Base-by-base conservation (phyloP, 768 basidiomycete genomes). In the Tricholoma sp. region DNA sequence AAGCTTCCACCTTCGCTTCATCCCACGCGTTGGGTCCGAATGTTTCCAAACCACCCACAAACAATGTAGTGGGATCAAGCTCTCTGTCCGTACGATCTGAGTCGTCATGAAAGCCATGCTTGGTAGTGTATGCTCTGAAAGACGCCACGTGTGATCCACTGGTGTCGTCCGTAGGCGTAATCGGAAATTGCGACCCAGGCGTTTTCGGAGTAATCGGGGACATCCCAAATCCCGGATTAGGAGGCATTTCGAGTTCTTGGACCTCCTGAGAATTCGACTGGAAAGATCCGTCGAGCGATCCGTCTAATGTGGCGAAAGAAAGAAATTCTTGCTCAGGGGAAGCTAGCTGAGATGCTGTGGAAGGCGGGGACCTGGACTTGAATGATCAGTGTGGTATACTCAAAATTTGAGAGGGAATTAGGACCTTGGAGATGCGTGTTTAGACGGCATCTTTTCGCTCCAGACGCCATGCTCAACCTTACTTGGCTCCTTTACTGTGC, bases 31-130 rank as follows among this genome's bases (percentile, higher is more conserved):
- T 74, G 2, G 82, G 76, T 5, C 84, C 85, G 61, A 75, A 76
- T 64, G 82, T 79, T 61, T 87, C 84, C 44, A 92, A 75, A 4
- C 88, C 88, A 6, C 90, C 89, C 29, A 91, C 86, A 65, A 91
- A 91, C 29, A 92, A 74, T 1, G 87, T 84, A 2, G 77, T 82
- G 0, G 84, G 85, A 65, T 91, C 88, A 12, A 85, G 66, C 20
- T 79, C 75, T 54, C 72, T 71, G 32, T 74, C 71, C n/a, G 66
- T 65, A 28, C 55, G 58, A 18, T 45, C 15, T 45, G 37, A 45
- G 24, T 65, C 59, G n/a, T 50, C 34, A 36, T 68, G 65, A 20
- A 49, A 50, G 18, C 49, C 53, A 13, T 59, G 57, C n/a, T 68
- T 65, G 29, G 32, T 56, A 34, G 67, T 64, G 29, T 64, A 66